These are phyloP conservation scores for Adansonia grandidieri DNA, from an alignment of 441 rosid species.

Conservation along the genomic window DNA sequence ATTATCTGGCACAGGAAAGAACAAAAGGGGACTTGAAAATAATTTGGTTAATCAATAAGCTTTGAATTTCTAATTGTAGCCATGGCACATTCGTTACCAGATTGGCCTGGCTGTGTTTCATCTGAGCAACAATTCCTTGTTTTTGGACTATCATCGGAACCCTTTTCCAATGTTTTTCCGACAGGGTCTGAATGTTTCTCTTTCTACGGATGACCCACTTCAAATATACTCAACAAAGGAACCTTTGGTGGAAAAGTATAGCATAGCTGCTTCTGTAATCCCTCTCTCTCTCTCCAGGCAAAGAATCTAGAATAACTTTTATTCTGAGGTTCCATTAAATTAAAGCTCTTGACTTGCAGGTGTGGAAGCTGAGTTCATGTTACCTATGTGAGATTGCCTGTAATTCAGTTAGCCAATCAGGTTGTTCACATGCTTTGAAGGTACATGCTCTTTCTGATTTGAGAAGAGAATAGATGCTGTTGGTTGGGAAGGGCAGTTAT, in stretches of 20 bases:
- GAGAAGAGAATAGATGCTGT: conserved; percentile 11
- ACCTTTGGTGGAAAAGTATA: conserved; percentile 97
- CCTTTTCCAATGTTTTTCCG: conserved; percentile 90
- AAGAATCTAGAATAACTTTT: background rate
- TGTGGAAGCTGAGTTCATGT: conserved; percentile 97
- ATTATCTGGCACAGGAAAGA: conserved; percentile 90
- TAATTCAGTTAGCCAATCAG: conserved; percentile 96
- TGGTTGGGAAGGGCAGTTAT: background rate
- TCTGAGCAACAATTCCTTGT: conserved; percentile 97
- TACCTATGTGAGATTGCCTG: conserved; percentile 98
- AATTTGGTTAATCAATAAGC: conserved; percentile 2
- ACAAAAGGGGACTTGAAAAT: background rate
- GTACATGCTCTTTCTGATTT: conserved; percentile 38
- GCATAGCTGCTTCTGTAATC: conserved; percentile 98
- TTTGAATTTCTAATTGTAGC: conserved; percentile 27
- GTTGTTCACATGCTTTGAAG: conserved; percentile 98
- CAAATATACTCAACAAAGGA: conserved; percentile 98
- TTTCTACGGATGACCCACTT: conserved; percentile 98
- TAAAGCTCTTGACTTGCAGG: conserved; percentile 49
- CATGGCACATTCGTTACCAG: conserved; percentile 41
- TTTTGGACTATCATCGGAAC: conserved; percentile 93
- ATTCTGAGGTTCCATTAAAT: background rate
- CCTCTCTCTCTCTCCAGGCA: background rate
- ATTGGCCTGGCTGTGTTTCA: conserved; percentile 99
- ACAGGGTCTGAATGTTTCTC: conserved; percentile 95